phyloP scores from a whole-genome alignment of 768 basidiomycete genomes.

The Lactifluus piperatus region DNA sequence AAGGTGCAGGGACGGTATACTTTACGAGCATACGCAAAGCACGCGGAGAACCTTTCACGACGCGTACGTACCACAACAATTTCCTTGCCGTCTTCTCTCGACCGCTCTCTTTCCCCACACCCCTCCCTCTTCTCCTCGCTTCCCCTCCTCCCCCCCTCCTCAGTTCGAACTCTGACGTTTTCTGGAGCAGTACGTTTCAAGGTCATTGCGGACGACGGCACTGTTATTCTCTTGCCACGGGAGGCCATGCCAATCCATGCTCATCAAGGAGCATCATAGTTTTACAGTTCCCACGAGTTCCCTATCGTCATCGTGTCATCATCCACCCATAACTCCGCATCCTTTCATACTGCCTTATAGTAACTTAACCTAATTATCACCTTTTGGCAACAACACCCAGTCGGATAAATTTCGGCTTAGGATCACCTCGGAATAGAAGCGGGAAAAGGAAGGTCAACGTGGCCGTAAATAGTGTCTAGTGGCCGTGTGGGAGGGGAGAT shows the following conservation, averaged over 20 bases:
- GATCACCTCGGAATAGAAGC: not conserved
- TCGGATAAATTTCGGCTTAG: not conserved
- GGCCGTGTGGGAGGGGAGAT: not conserved
- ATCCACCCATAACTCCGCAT: not conserved
- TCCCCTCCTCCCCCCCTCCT: not conserved
- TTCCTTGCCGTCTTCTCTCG: not conserved
- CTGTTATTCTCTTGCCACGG: constrained; percentile 1
- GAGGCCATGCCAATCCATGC: not conserved
- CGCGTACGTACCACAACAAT: constrained; percentile 32
- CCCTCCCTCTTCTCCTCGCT: not conserved
- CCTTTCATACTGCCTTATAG: not conserved
- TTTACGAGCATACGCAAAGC: constrained; percentile 64
- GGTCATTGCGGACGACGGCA: constrained; percentile 10
- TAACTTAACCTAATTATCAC: not conserved
- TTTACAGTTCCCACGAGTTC: not conserved
- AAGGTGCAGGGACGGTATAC: constrained; percentile 69
- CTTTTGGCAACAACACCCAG: not conserved
- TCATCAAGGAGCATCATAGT: not conserved
- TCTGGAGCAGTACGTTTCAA: constrained; percentile 11
- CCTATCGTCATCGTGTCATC: not conserved
- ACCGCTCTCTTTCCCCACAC: not conserved
- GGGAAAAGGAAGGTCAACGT: not conserved
- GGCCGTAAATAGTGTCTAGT: not conserved
- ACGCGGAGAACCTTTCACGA: constrained; percentile 12
- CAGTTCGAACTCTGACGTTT: not conserved